Evolutionary conservation across 1,284 basidiomycete genomes (phyloP), one percentile per base, ranked within the genome.

Genomic region (Tranzscheliella williamsii): DNA sequence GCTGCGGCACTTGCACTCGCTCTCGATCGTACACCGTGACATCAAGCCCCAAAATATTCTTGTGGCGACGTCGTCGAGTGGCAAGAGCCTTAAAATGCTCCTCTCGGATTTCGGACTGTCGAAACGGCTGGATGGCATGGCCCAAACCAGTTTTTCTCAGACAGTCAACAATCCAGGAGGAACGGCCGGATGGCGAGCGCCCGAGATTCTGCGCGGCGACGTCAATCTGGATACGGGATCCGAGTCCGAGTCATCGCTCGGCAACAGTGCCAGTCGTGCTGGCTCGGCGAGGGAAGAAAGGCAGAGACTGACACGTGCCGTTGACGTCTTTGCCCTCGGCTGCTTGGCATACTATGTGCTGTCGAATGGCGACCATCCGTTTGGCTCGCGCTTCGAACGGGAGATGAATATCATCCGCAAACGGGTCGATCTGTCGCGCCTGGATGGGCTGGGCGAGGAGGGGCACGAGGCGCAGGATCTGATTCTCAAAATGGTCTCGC

Each of bases 1-100:
- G 3, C 78, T 99, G 46, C 84, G 87, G 43, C 92, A 97, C 78
- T 82, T 98, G 8, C 94, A 99, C 76, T 88, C 85, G 20, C 85
- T 98, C 71, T 96, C 95, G 79, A 90, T 98, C 63, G 87, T 98
- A 18, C 95, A 98, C 80, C 86, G 95, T 22, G 94, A 98, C 77
- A 95, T 98, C 79, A 98, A 98, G 76, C 94, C 94, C 4, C 93
- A 95, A 79, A 98, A 99, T 75, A 97, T 99, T 47, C 84, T 98
- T 7, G 84, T 97, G n/a, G 55, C 51, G 24, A 68, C 45, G 2
- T 62, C 46, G 24, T 30, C 58, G 6, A 67, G 61, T 13, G 64
- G 70, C 24, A 53, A 60, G 24, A 51, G 52, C 16, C 60, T 77
- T 36, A 75, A 75, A 42, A 71, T 77, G 67, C 55, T 77, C 3